Percentiles rank a stretch among this genome's conserved stretches.
These are phyloP conservation scores for Phytophthora pinifolia DNA, from an alignment of 352 stramenopile genomes.

Conservation along the genomic window DNA sequence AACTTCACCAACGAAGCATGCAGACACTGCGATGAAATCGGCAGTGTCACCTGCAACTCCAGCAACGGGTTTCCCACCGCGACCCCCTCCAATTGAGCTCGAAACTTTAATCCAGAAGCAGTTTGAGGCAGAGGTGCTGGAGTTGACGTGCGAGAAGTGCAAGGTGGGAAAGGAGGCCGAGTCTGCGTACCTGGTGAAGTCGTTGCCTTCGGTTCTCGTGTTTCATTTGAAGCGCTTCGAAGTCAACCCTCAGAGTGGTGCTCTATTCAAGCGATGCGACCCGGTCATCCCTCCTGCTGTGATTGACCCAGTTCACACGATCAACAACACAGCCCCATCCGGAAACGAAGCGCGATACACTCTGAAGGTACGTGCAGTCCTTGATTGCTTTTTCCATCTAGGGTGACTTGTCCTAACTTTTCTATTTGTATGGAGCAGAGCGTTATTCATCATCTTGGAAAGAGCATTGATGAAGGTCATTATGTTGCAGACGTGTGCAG, in stretches of 20 bases:
- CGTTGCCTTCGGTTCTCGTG: slow-evolving; percentile 67
- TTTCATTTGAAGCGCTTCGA: slow-evolving; percentile 89
- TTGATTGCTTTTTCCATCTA: neutral
- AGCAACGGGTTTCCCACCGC: slow-evolving; percentile 7
- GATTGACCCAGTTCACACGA: slow-evolving; percentile 41
- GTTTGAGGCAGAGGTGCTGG: slow-evolving; percentile 75
- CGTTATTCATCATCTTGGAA: slow-evolving; percentile 82
- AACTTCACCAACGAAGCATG: slow-evolving; percentile 14
- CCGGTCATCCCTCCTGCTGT: slow-evolving; percentile 57
- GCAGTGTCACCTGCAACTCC: slow-evolving; percentile 9
- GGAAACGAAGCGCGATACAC: slow-evolving; percentile 37
- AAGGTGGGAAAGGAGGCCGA: slow-evolving; percentile 63
- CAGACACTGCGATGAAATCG: slow-evolving; percentile 6
- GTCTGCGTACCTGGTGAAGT: slow-evolving; percentile 63
- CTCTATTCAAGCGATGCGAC: slow-evolving; percentile 83
- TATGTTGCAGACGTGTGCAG: slow-evolving; percentile 82
- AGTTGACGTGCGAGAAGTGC: slow-evolving; percentile 87
- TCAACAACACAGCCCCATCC: slow-evolving; percentile 32
- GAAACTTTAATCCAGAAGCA: slow-evolving; percentile 71
- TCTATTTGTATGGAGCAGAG: slow-evolving; percentile 45
- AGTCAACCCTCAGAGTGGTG: slow-evolving; percentile 61
- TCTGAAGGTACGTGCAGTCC: slow-evolving; percentile 41
- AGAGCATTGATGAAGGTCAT: slow-evolving; percentile 80
- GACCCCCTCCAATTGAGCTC: slow-evolving; percentile 41
- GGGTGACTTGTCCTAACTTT: slow-evolving; percentile 1